Evolutionary conservation across 2,329 filamentous ascomycete species (phyloP).

Genomic region (Cryoendolithus antarcticus): DNA sequence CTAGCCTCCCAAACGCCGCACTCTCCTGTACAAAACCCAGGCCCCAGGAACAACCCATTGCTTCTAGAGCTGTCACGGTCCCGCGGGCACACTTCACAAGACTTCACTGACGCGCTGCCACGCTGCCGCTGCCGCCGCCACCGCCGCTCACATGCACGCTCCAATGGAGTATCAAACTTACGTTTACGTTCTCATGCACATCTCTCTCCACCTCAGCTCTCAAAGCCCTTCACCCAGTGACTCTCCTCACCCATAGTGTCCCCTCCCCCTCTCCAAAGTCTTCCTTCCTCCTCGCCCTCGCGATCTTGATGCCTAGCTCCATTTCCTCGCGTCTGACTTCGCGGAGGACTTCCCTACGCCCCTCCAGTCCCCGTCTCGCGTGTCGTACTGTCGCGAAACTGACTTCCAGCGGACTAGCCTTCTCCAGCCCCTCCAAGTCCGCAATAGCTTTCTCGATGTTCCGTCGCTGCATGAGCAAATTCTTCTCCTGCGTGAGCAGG

Average conservation of each 20-base stretch:
- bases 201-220: no score
- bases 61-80: no score
- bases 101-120: no score
- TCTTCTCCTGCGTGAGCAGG: slow-evolving; percentile 53
- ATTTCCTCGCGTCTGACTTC: slow-evolving; percentile 67
- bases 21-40: no score
- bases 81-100: no score
- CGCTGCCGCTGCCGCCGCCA: no score
- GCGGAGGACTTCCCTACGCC: slow-evolving; percentile 52
- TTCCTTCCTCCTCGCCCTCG: slow-evolving; percentile 62
- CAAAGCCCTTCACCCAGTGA: slow-evolving; percentile 44
- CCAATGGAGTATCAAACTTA: no score
- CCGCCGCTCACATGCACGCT: no score
- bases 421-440: slow-evolving; percentile 66
- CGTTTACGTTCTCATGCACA: no score
- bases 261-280: slow-evolving; percentile 49
- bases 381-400: slow-evolving; percentile 44
- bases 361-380: slow-evolving; percentile 53
- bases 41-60: no score
- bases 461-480: slow-evolving; percentile 52
- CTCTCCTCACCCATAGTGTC: slow-evolving; percentile 66
- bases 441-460: slow-evolving; percentile 63
- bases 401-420: slow-evolving; percentile 53
- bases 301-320: slow-evolving; percentile 63
- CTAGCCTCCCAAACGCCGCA: no score